These are phyloP conservation scores for Coniochaeta hoffmannii DNA, from an alignment of 2,329 filamentous ascomycete species.

Conservation along the genomic window DNA sequence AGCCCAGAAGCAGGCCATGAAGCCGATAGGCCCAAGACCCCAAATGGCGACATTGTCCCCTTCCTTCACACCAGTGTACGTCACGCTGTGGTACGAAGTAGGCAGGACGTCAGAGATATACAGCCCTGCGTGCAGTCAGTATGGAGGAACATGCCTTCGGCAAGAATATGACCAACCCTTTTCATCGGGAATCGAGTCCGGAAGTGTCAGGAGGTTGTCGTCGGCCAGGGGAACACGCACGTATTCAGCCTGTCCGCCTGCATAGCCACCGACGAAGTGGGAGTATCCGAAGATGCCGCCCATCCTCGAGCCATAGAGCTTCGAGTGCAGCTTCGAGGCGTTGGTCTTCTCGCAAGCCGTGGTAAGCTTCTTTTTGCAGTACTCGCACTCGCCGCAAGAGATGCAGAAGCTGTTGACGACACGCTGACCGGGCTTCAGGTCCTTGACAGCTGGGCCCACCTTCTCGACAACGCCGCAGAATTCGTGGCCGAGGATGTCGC, in stretches of 20 bases:
- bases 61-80: conserved; percentile 56
- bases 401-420: conserved; percentile 12
- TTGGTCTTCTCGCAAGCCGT: conserved; percentile 57
- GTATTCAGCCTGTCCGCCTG: conserved; percentile 61
- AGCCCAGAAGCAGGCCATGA: conserved; percentile 10
- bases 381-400: conserved; percentile 42
- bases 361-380: conserved; percentile 51
- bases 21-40: conserved; percentile 56
- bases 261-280: conserved; percentile 59
- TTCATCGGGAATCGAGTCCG: conserved; percentile 60
- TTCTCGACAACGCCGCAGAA: conserved; percentile 8
- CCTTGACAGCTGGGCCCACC: conserved; percentile 6
- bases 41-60: conserved; percentile 59
- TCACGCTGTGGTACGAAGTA: conserved; percentile 57
- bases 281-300: conserved; percentile 52
- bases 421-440: conserved; percentile 5
- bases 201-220: conserved; percentile 55
- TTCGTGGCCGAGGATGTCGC: conserved; percentile 10
- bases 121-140: conserved; percentile 13
- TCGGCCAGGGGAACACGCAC: conserved; percentile 59
- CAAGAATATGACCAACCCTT: conserved; percentile 31
- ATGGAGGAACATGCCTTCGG: conserved; percentile 22
- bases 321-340: conserved; percentile 50
- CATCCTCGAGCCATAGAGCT: conserved; percentile 39
- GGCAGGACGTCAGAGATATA: conserved; percentile 52